These are phyloP conservation scores for Diaporthe aspalathi DNA, from an alignment of 2,329 filamentous ascomycete genomes.

Conservation along the genomic window DNA sequence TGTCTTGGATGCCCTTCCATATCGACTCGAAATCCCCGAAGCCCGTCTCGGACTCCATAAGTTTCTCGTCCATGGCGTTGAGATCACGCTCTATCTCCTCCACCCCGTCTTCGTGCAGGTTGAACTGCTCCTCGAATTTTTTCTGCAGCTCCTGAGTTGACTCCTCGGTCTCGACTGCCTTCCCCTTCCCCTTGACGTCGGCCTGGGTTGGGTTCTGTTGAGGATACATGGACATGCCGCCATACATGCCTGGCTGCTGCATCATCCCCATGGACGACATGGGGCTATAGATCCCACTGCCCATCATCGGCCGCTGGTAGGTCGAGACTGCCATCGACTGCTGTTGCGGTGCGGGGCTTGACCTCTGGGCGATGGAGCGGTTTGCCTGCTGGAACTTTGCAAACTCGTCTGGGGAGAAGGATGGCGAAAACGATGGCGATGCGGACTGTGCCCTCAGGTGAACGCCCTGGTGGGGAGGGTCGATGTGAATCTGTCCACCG, in stretches of 20 bases:
- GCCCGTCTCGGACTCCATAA: conserved; percentile 76
- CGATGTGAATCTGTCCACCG: conserved; percentile 56
- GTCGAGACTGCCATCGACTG: conserved; percentile 56
- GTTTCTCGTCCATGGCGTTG: conserved; percentile 80
- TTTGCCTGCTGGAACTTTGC: conserved; percentile 84
- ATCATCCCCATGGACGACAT: conserved; percentile 62
- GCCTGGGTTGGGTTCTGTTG: conserved; percentile 52
- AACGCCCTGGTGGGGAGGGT: conserved; percentile 57
- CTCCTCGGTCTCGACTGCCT: conserved; percentile 94
- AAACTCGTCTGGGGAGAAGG: conserved; percentile 88
- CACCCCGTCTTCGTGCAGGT: conserved; percentile 68
- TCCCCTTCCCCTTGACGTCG: conserved; percentile 81
- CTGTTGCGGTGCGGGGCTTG: conserved; percentile 69
- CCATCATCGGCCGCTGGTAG: conserved; percentile 72
- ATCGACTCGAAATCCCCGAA: conserved; percentile 92
- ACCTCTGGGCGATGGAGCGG: conserved; percentile 61
- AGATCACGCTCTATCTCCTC: conserved; percentile 86
- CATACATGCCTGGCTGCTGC: conserved; percentile 65
- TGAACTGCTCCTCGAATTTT: conserved; percentile 51
- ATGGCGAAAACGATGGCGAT: conserved; percentile 70
- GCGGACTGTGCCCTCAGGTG: conserved; percentile 65
- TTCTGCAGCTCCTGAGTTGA: conserved; percentile 67
- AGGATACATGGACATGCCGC: conserved; percentile 61
- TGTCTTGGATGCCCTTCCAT: conserved; percentile 84
- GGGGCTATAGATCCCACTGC: conserved; percentile 52